phyloP scores from a whole-genome alignment of 2,329 filamentous ascomycete genomes.

The Davidsoniella virescens region DNA sequence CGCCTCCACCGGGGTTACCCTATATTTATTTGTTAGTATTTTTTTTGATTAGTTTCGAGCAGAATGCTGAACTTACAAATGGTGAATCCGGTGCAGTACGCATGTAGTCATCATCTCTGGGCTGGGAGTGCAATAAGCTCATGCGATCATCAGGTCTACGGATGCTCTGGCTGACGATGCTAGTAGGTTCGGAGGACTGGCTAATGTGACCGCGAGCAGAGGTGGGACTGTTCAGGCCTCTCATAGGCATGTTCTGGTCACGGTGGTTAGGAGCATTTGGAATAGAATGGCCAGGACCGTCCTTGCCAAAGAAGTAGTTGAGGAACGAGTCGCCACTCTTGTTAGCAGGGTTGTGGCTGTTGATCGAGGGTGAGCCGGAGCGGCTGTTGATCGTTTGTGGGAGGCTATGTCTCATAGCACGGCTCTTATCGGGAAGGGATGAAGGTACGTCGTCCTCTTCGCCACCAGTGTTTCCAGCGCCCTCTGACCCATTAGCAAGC shows the following conservation, averaged over 20 bases:
- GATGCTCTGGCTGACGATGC: slow-evolving; percentile 60
- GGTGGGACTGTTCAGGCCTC: slow-evolving; percentile 10
- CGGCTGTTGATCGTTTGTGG: slow-evolving; percentile 29
- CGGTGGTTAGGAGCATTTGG: slow-evolving; percentile 19
- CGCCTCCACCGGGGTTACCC: slow-evolving; percentile 1
- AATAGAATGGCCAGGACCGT: slow-evolving; percentile 36
- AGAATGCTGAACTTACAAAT: slow-evolving; percentile 34
- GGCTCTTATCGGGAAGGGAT: slow-evolving; percentile 11
- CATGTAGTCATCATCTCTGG: slow-evolving; percentile 29
- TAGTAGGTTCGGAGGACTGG: slow-evolving; percentile 59
- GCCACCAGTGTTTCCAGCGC: slow-evolving; percentile 23
- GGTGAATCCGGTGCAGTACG: slow-evolving; percentile 29
- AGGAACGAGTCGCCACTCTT: slow-evolving; percentile 69
- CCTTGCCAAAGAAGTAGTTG: slow-evolving; percentile 98
- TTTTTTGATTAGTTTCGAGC: neutral
- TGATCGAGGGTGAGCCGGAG: slow-evolving; percentile 68
- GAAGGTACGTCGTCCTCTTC: slow-evolving; percentile 21
- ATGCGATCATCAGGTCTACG: slow-evolving; percentile 49
- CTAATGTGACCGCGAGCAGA: slow-evolving; percentile 47
- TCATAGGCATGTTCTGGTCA: slow-evolving; percentile 11
- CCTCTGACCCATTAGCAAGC: slow-evolving; percentile 53
- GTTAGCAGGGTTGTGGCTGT: slow-evolving; percentile 44
- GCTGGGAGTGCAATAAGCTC: slow-evolving; percentile 29
- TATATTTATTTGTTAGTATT: slow-evolving; percentile 5
- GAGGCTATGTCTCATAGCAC: slow-evolving; percentile 4